Percentiles rank a stretch among this genome's conserved stretches.
Evolutionary conservation across 768 basidiomycete genomes (phyloP).

Genomic region (Phylloporus sp.): DNA sequence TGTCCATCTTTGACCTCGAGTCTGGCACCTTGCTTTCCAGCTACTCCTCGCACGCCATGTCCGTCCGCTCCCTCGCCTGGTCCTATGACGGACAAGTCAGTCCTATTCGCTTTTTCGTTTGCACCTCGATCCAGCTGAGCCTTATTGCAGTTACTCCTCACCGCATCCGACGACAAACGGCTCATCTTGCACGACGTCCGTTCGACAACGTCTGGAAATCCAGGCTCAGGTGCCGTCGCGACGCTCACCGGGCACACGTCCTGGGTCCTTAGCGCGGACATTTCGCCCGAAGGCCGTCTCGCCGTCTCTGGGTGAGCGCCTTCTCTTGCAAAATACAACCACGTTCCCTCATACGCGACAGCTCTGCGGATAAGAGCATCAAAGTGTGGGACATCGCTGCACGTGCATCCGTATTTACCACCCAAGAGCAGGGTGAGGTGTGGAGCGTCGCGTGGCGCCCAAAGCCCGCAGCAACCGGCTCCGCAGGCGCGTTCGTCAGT

Average conservation of each 20-base stretch:
- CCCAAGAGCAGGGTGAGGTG: constrained; percentile 75
- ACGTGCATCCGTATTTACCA: constrained; percentile 68
- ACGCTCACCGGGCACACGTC: constrained; percentile 85
- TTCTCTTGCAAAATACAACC: neutral
- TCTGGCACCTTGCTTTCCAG: constrained; percentile 58
- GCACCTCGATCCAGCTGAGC: neutral
- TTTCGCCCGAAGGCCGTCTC: constrained; percentile 76
- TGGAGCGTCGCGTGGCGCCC: constrained; percentile 84
- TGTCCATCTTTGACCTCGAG: constrained; percentile 80
- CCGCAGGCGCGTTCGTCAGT: constrained; percentile 59
- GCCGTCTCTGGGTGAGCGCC: constrained; percentile 70
- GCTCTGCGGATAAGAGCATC: constrained; percentile 80
- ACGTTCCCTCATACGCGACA: constrained; percentile 22
- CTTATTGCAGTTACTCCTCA: constrained; percentile 65
- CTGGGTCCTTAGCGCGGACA: constrained; percentile 82
- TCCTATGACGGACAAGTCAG: constrained; percentile 82
- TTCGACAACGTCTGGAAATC: constrained; percentile 49
- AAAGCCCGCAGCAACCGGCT: constrained; percentile 47
- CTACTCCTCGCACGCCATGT: constrained; percentile 86
- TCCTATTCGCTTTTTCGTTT: constrained; percentile 1
- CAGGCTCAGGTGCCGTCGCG: constrained; percentile 74
- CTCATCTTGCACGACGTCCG: constrained; percentile 89
- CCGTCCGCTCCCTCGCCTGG: constrained; percentile 84
- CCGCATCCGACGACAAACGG: constrained; percentile 89
- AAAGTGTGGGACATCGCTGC: constrained; percentile 84